These are phyloP conservation scores for Xylariaceae sp. DNA, from an alignment of 2,329 filamentous ascomycete species.

Conservation along the genomic window DNA sequence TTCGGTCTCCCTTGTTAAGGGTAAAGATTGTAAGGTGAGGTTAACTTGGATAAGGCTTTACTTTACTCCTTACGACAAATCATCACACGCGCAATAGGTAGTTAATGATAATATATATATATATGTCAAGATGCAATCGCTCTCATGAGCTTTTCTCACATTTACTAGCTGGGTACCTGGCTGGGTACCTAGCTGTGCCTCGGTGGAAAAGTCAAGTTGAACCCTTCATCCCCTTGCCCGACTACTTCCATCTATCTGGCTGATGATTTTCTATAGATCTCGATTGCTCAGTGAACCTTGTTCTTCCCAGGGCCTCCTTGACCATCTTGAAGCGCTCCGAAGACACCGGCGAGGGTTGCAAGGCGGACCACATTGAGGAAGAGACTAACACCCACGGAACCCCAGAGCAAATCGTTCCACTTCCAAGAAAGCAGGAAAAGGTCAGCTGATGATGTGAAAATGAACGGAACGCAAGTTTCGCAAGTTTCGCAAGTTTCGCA, in stretches of 20 bases:
- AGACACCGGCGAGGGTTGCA: slow-evolving; percentile 26
- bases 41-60: slow-evolving; percentile 22
- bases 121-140: background rate
- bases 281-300: slow-evolving; percentile 1
- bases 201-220: background rate
- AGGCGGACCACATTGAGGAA: slow-evolving; percentile 28
- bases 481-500: no score
- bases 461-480: background rate
- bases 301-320: slow-evolving; percentile 1
- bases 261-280: background rate
- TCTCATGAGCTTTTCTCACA: background rate
- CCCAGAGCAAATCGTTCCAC: slow-evolving; percentile 32
- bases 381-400: slow-evolving; percentile 25
- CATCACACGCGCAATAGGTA: slow-evolving; percentile 12
- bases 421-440: background rate
- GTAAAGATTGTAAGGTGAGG: slow-evolving; percentile 8
- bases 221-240: background rate
- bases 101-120: slow-evolving; percentile 27
- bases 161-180: no score
- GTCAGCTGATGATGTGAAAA: background rate
- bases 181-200: background rate
- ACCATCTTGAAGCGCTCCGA: slow-evolving; percentile 21
- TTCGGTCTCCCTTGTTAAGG: background rate
- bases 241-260: background rate
- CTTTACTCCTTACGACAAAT: slow-evolving; percentile 19